A percentile compares a stretch with the other conserved stretches of the same genome.
Conservation (phyloP, 768 basidiomycete species). For the Rhodotorula diobovata region DNA sequence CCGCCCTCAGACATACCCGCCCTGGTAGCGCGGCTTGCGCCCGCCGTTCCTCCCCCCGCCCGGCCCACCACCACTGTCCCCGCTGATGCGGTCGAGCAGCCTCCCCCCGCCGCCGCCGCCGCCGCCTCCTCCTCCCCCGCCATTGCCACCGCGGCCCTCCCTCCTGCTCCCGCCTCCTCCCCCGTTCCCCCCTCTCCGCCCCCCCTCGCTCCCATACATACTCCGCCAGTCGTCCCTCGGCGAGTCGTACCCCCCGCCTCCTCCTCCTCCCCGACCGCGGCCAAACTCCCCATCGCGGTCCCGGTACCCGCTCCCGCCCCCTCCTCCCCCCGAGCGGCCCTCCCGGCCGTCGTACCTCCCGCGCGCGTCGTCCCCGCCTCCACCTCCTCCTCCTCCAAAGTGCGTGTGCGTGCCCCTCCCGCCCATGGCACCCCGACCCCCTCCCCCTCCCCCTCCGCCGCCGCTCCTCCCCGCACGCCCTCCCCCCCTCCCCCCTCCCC, state of each 20-base stretch:
- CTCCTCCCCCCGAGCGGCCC: neutral
- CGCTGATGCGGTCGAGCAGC: constrained; percentile 13
- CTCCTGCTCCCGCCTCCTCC: neutral
- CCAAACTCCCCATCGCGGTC: constrained; percentile 3
- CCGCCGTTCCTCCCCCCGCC: neutral
- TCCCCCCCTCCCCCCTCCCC: neutral
- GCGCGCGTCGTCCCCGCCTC: neutral
- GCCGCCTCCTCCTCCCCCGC: neutral
- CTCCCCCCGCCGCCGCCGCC: neutral
- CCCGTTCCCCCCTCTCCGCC: neutral
- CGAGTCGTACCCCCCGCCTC: constrained; percentile 5
- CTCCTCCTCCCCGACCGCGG: neutral
- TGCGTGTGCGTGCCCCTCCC: constrained; percentile 17
- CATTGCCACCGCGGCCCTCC: neutral
- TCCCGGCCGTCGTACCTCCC: neutral
- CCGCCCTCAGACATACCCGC: constrained; percentile 15
- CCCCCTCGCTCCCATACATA: neutral
- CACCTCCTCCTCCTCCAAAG: neutral
- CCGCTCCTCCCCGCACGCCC: neutral
- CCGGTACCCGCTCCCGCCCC: neutral
- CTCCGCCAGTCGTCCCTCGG: constrained; percentile 7
- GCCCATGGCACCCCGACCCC: neutral
- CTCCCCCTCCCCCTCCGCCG: neutral
- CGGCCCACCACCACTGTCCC: neutral
- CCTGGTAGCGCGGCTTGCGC: constrained; percentile 18